A percentile compares a stretch with the other conserved stretches of the same genome.
Conservation (phyloP, 228 moss, liverwort and hornwort genomes). For the Sphagnum magellanicum region DNA sequence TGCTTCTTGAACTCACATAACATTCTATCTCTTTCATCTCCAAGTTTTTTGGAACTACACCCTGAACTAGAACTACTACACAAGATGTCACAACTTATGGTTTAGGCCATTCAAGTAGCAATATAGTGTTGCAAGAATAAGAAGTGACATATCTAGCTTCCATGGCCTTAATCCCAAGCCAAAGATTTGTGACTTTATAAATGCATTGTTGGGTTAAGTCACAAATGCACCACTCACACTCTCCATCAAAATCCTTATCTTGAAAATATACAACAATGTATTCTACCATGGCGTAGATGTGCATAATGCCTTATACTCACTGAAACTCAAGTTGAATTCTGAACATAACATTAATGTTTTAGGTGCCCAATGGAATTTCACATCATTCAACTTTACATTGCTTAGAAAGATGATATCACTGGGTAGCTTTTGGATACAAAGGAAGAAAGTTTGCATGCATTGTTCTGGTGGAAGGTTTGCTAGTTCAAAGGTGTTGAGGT, state of each 20-base stretch:
- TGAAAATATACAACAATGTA: background rate
- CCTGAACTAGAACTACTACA: background rate
- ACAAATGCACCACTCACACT: background rate
- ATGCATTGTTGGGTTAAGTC: background rate
- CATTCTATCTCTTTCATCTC: background rate
- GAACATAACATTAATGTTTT: conserved; percentile 5
- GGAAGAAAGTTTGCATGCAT: conserved; percentile 8
- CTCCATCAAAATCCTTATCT: background rate
- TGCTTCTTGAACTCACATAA: background rate
- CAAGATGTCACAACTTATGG: background rate
- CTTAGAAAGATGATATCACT: conserved; percentile 1
- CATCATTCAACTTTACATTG: background rate
- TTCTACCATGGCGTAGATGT: background rate
- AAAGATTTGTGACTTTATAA: background rate
- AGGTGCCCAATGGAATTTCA: conserved; percentile 5
- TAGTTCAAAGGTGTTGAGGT: conserved; percentile 2
- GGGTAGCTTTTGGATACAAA: conserved; percentile 2
- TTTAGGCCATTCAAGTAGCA: background rate
- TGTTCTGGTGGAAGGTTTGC: conserved; percentile 2
- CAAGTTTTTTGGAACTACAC: background rate
- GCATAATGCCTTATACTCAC: background rate
- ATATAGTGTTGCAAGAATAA: background rate
- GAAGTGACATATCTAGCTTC: background rate
- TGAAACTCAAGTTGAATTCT: too few species aligned
- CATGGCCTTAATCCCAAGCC: background rate